Conservation (phyloP, 2,329 filamentous ascomycete species). For the Dactylellina leptospora region DNA sequence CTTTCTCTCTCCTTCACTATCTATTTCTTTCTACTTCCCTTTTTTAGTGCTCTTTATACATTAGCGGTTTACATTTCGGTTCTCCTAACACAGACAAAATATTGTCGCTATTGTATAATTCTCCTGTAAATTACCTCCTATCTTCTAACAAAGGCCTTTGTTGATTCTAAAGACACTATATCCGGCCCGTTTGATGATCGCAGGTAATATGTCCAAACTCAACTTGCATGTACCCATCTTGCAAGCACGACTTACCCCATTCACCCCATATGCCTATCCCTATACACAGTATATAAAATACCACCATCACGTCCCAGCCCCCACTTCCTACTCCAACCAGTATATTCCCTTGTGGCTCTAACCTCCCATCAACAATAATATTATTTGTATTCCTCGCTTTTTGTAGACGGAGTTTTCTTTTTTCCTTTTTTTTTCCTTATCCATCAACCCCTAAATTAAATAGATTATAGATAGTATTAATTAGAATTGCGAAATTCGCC, state of each 20-base stretch:
- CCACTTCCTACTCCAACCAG: too few species aligned
- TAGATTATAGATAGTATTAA: slow-evolving; percentile 10
- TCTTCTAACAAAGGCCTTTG: slow-evolving; percentile 37
- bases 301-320: too few species aligned
- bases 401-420: not conserved
- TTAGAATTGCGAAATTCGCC: slow-evolving; percentile 14
- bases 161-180: slow-evolving; percentile 12
- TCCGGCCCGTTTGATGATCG: slow-evolving; percentile 7
- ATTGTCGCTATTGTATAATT: slow-evolving; percentile 47
- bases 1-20: not conserved
- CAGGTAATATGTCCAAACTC: too few species aligned
- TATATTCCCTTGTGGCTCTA: too few species aligned
- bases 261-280: too few species aligned
- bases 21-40: slow-evolving; percentile 15
- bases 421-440: not conserved
- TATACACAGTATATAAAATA: too few species aligned
- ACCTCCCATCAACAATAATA: too few species aligned
- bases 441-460: not conserved
- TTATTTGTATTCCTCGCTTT: too few species aligned
- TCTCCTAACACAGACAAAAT: slow-evolving; percentile 9
- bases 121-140: slow-evolving; percentile 49
- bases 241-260: too few species aligned
- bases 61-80: slow-evolving; percentile 43
- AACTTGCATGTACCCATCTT: too few species aligned
- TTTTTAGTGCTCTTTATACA: slow-evolving; percentile 49